phyloP scores from a whole-genome alignment of 2,329 filamentous ascomycete genomes.

The Leptographium radiaticola region DNA sequence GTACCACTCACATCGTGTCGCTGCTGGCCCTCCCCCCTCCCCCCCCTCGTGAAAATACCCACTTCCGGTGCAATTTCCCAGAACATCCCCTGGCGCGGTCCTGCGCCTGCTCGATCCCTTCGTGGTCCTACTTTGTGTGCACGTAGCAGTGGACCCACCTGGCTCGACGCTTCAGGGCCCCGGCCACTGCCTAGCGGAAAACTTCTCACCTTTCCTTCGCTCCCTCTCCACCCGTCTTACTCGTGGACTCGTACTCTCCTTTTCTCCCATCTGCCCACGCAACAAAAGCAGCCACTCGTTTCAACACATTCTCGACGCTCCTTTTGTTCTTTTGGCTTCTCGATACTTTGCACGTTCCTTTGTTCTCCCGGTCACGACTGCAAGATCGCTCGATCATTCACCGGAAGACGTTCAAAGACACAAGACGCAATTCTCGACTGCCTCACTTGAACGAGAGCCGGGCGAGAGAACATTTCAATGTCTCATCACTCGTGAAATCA shows the following conservation, averaged over 20 bases:
- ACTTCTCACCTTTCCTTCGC: slow-evolving; percentile 1
- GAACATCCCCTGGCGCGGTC: background rate
- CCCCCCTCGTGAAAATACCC: background rate
- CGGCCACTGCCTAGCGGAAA: background rate
- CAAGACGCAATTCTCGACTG: background rate
- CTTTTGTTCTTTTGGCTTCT: background rate
- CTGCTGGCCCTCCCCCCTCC: background rate
- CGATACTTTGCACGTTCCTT: background rate
- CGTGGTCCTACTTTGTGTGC: background rate
- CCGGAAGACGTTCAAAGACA: background rate
- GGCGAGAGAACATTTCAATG: slow-evolving; percentile 1
- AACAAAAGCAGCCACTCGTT: slow-evolving; percentile 2
- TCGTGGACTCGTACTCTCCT: background rate
- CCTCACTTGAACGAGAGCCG: background rate
- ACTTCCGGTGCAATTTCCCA: slow-evolving; percentile 6
- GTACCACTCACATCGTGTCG: background rate
- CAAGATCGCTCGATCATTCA: background rate
- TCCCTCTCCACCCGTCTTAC: background rate
- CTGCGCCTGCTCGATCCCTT: background rate
- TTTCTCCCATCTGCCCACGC: background rate
- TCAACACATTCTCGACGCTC: background rate
- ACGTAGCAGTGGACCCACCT: background rate
- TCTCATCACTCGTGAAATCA: slow-evolving; percentile 5
- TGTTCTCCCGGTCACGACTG: background rate
- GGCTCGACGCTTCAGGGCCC: background rate